A percentile compares a stretch with the other conserved stretches of the same genome.
These are phyloP conservation scores for Cutaneotrichosporon sp. DNA, from an alignment of 1,284 basidiomycete species.

Conservation along the genomic window DNA sequence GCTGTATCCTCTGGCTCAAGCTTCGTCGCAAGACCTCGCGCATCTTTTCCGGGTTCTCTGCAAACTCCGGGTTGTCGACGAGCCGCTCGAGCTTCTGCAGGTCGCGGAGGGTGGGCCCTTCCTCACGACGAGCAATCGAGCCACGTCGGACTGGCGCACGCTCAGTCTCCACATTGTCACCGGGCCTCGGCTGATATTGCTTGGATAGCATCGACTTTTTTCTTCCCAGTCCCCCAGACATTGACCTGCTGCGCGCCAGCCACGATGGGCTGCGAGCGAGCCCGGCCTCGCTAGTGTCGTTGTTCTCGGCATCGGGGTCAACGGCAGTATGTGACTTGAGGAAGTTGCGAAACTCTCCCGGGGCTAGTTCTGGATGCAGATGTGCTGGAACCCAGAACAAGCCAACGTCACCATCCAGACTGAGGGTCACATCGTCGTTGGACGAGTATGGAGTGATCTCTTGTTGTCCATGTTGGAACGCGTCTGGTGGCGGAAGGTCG, in stretches of 20 bases:
- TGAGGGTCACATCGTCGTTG: slow-evolving; percentile 43
- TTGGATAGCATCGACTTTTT: slow-evolving; percentile 85
- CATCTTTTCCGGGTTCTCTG: slow-evolving; percentile 77
- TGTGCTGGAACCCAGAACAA: slow-evolving; percentile 98
- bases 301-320: slow-evolving; percentile 48
- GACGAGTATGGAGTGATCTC: slow-evolving; percentile 33
- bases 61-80: slow-evolving; percentile 77
- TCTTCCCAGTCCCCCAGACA: slow-evolving; percentile 59
- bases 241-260: slow-evolving; percentile 35
- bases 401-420: slow-evolving; percentile 35
- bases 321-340: slow-evolving; percentile 85
- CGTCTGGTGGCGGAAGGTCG: slow-evolving; percentile 61
- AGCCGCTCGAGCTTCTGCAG: slow-evolving; percentile 87
- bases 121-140: slow-evolving; percentile 61
- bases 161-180: slow-evolving; percentile 66
- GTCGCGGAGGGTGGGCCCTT: slow-evolving; percentile 80
- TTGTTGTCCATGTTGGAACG: neutral
- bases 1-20: slow-evolving; percentile 79
- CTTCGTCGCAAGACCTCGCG: slow-evolving; percentile 78
- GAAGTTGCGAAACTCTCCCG: slow-evolving; percentile 89
- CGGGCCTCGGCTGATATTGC: slow-evolving; percentile 71
- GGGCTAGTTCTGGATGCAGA: slow-evolving; percentile 94
- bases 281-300: slow-evolving; percentile 27
- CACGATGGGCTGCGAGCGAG: slow-evolving; percentile 32
- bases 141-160: slow-evolving; percentile 64